A percentile compares a stretch with the other conserved stretches of the same genome.
These are phyloP conservation scores for Ustilago sp. DNA, from an alignment of 1,284 basidiomycete species.

Conservation along the genomic window DNA sequence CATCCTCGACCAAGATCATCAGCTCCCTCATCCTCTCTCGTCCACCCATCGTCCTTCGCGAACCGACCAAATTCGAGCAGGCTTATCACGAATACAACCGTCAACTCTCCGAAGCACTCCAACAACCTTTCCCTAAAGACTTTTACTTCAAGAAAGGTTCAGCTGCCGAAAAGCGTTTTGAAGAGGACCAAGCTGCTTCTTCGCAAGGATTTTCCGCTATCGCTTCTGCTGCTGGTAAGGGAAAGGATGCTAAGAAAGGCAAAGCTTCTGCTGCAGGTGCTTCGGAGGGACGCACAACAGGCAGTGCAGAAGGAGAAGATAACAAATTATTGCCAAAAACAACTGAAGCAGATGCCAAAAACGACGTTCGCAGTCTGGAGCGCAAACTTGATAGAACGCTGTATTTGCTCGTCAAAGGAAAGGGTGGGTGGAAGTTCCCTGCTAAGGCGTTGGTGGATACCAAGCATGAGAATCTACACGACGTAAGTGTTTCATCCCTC, in stretches of 20 bases:
- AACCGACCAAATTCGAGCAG: slow-evolving; percentile 81
- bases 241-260: slow-evolving; percentile 13
- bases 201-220: slow-evolving; percentile 44
- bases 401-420: slow-evolving; percentile 80
- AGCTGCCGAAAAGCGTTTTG: slow-evolving; percentile 84
- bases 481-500: slow-evolving; percentile 18
- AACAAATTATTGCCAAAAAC: slow-evolving; percentile 50
- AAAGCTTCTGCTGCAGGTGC: slow-evolving; percentile 16
- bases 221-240: slow-evolving; percentile 26
- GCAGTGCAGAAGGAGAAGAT: slow-evolving; percentile 67
- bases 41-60: slow-evolving; percentile 82
- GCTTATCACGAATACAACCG: slow-evolving; percentile 89
- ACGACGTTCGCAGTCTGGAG: slow-evolving; percentile 80
- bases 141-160: slow-evolving; percentile 97
- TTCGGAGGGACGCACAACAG: neutral
- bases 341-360: slow-evolving; percentile 76
- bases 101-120: slow-evolving; percentile 83
- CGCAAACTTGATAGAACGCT: slow-evolving; percentile 84
- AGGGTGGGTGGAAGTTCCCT: slow-evolving; percentile 50
- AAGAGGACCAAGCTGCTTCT: slow-evolving; percentile 69
- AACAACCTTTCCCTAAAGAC: slow-evolving; percentile 87
- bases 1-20: slow-evolving; percentile 58
- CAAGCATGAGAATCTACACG: slow-evolving; percentile 46
- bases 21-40: slow-evolving; percentile 81
- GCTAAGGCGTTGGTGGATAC: slow-evolving; percentile 37